Base-by-base conservation (phyloP, 805 yeast species). In the Metschnikowia kunwiensis region DNA sequence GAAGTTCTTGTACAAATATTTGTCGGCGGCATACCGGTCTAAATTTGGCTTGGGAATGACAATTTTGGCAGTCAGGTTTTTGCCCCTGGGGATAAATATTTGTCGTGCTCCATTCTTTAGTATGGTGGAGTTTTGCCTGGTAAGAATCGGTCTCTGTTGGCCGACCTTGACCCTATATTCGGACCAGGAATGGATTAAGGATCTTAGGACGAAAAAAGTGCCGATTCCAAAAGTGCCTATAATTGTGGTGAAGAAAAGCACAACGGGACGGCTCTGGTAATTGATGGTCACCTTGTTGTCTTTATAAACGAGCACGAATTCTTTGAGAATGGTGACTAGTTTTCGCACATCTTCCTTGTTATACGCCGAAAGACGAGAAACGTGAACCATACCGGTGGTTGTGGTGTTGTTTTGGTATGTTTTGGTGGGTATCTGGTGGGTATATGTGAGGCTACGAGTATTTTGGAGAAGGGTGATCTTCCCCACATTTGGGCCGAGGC, bases 11-110 rank as follows among this genome's bases (percentile, higher is more conserved):
- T 75, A 75, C 14, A 71, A 51, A 38, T 76, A 69, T 51, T 72
- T 72, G 52, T 77, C 80, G 6, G 77, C 76, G 36, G 78, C 80
- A 47, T 72, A 74, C 44, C 54, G 63, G 51, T 75, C 81, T 42
- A 58, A 48, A 43, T 69, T 70, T 7, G 75, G 68, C 25, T 65
- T 61, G 3, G 77, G 74, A 5, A 77, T 64, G 24, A 66, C 65
- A 15, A 77, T 65, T 25, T 74, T 48, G 9, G 68, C 47, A 48
- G 51, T 58, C 24, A 47, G 57, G 46, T 48, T 57, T 43, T 52
- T 63, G 24, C 67, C 75, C 60, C 58, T 74, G 47, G 58, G 76
- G n/a, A 77, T 70, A 39, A 61, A 62, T 21, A 77, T 66, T 33
- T 65, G 65, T 44, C 80, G 59, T n/a, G 66, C 47, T 1, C 75